Base-by-base conservation (phyloP, 2,329 filamentous ascomycete genomes). In the Xylariaceae sp. region DNA sequence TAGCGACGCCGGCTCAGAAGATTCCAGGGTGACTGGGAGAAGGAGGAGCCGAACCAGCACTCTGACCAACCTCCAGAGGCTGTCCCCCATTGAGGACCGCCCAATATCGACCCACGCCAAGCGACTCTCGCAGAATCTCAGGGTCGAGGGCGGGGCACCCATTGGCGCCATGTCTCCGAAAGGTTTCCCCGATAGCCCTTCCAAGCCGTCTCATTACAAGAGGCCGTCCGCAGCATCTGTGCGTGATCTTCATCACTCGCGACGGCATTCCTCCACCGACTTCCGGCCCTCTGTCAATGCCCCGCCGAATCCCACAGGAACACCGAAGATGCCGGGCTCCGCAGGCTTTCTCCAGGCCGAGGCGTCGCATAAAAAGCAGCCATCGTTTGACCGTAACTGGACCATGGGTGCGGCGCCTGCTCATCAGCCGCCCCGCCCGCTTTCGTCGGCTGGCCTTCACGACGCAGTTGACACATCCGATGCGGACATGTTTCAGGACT, bases 221-320 rank as follows among this genome's bases (percentile, higher is more conserved):
- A 70, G 77, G 37, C 85, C 88, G 3, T 94, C 87, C 9, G 86
- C 87, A 41, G 86, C 87, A 26, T 90, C 85, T 9, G 74, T 94
- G 28, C 77, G 88, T 51, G 85, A 88, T 43, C 68, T 94, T 52
- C 82, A 92, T 54, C 87, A 94, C 59, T 86, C 84, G 28, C 78
- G 88, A 29, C 83, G 88, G 43, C 88, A 94, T 63, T 96, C 89
- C 2, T 92, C 87, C 2, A 88, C 86, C 34, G 88, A 94, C 51
- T 83, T 81, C 57, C 73, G 78, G 35, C 60, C 68, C 15, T 52
- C 60, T 7, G 61, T 63, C 33, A 56, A 60, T 9, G 54, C 64
- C 3, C 39, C 62, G 15, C 47, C 52, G 16, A 53, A 54, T 29
- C 53, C 54, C 31, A 48, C 57, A 7, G 56, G 56, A n/a, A 62